Evolutionary conservation across 2,329 filamentous ascomycete genomes (phyloP), one percentile per base, ranked within the genome.

Genomic region (Colletotrichum costaricense): DNA sequence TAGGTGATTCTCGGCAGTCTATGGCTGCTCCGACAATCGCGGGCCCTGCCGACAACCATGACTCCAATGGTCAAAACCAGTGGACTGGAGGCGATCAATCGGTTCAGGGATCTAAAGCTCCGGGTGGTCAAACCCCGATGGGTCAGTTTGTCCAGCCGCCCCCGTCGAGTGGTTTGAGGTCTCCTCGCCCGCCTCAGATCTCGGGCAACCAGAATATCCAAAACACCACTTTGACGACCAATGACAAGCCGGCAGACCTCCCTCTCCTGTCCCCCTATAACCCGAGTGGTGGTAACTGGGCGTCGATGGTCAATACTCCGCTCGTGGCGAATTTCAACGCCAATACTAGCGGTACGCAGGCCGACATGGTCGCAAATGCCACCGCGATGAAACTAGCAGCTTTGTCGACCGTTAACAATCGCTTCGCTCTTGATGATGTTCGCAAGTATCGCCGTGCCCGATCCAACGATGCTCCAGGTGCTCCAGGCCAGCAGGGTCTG

Each of bases 331-430:
- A 92, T 76, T 99, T 98, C 83, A 93, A 89, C 75, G 87, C 77
- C 80, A 86, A 77, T 84, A 84, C 87, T 19, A 83, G 82, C 75
- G 87, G 86, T 59, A 92, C 89, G 69, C 95, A 98, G 82, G 95
- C 95, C 19, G 97, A 99, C 80, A 98, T 98, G 96, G 93, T 99
- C 71, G 97, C 97, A 72, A 99, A 98, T 81, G 97, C 97, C 30
- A 98, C 97, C 19, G 97, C 97, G 26, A 99, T 99, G 97, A 99
- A 99, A 83, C 90, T 99, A 64, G 97, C 97, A 58, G 97, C 97
- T 22, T 88, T 99, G 58, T 98, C 96, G 5, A 99, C 97, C 3
- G 97, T 99, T 63, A 99, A 98, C 86, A 99, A 98, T 83, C 94
- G 97, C 55, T 98, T 99, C 79, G 95, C 97, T 65, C 88, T 99